Conservation (phyloP, 2,329 filamentous ascomycete genomes). For the Xylaria sp. region DNA sequence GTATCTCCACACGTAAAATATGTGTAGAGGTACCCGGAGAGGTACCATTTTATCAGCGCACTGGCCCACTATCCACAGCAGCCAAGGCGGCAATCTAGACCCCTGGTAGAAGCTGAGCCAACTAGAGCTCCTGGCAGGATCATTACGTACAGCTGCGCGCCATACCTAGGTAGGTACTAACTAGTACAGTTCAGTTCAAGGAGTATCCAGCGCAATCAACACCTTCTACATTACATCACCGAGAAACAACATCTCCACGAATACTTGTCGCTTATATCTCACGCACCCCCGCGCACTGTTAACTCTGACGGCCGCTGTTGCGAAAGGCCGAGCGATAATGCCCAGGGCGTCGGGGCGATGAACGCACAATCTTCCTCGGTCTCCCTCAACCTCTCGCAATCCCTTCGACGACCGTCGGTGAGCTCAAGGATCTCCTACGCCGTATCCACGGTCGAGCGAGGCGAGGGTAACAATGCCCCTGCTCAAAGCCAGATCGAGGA, state of each 20-base stretch:
- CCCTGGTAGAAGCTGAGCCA: neutral
- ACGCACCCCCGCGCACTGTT: neutral
- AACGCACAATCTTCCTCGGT: conserved; percentile 54
- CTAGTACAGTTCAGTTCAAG: neutral
- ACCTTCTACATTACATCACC: neutral
- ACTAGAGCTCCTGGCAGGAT: neutral
- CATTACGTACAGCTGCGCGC: neutral
- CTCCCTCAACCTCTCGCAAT: conserved; percentile 51
- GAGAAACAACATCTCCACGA: neutral
- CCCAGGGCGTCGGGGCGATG: conserved; percentile 49
- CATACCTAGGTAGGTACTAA: neutral
- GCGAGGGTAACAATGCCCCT: conserved; percentile 57
- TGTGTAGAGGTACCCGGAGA: too few relatives aligned
- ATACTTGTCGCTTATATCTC: neutral
- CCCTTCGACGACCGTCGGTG: conserved; percentile 60
- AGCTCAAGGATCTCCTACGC: conserved; percentile 70
- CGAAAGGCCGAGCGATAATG: conserved; percentile 44
- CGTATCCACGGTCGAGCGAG: conserved; percentile 68
- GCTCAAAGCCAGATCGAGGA: conserved; percentile 80
- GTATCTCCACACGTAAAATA: too few relatives aligned
- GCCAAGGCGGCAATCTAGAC: neutral
- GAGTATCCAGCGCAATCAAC: neutral
- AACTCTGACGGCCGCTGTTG: neutral
- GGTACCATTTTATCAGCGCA: neutral
- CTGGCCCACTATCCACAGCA: neutral